These are phyloP conservation scores for Paralagenidium karlingii DNA, from an alignment of 352 stramenopile genomes.

Conservation along the genomic window DNA sequence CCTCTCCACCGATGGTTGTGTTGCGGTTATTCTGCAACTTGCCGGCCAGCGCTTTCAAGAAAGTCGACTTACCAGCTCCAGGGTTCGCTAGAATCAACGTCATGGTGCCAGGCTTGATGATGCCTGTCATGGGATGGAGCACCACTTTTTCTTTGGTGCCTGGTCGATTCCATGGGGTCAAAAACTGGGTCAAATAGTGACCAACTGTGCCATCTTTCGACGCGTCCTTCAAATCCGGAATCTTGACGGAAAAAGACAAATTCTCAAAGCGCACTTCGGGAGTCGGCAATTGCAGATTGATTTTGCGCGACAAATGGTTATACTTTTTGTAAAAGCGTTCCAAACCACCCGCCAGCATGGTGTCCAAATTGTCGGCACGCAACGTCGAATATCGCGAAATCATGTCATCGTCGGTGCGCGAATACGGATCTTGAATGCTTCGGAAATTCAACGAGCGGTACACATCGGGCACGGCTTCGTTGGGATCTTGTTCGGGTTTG, in stretches of 20 bases:
- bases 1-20: slow-evolving; percentile 24
- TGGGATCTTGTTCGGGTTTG: slow-evolving; percentile 16
- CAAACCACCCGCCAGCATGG: slow-evolving; percentile 50
- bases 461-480: slow-evolving; percentile 32
- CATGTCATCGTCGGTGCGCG: slow-evolving; percentile 27
- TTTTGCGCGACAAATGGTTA: slow-evolving; percentile 49
- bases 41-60: slow-evolving; percentile 55
- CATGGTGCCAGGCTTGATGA: slow-evolving; percentile 45
- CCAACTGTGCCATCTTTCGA: slow-evolving; percentile 39
- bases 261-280: slow-evolving; percentile 71
- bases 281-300: slow-evolving; percentile 44
- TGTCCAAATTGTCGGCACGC: slow-evolving; percentile 48
- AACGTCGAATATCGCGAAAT: slow-evolving; percentile 40
- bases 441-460: slow-evolving; percentile 65
- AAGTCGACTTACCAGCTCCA: slow-evolving; percentile 52
- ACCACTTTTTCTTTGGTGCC: slow-evolving; percentile 24
- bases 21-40: slow-evolving; percentile 26
- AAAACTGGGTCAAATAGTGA: slow-evolving; percentile 14
- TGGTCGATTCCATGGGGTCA: slow-evolving; percentile 27
- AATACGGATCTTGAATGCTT: slow-evolving; percentile 63
- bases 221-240: slow-evolving; percentile 19
- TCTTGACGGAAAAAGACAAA: slow-evolving; percentile 45
- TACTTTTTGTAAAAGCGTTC: slow-evolving; percentile 80
- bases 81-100: slow-evolving; percentile 60
- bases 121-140: slow-evolving; percentile 53